phyloP scores from a whole-genome alignment of 2,329 filamentous ascomycete species.

The Neonectria faginata region DNA sequence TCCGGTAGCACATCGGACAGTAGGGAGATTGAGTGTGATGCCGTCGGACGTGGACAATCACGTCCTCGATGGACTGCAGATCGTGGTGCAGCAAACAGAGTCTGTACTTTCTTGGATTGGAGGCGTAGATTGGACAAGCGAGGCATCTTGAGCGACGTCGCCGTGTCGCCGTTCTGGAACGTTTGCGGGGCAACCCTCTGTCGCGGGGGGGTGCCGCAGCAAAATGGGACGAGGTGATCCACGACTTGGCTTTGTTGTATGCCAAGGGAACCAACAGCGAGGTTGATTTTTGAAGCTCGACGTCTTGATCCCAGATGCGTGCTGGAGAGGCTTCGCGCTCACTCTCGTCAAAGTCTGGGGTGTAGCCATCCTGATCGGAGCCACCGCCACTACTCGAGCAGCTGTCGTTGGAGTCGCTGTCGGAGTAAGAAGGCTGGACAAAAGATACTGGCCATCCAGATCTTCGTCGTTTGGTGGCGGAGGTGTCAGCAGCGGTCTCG shows the following conservation, averaged over 20 bases:
- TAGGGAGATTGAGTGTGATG: not conserved
- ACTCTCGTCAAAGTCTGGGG: too few species aligned
- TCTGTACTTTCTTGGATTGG: not conserved
- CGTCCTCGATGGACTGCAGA: not conserved
- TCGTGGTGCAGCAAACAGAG: not conserved
- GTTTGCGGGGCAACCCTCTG: not conserved
- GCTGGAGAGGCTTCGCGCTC: not conserved
- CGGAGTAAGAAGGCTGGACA: too few species aligned
- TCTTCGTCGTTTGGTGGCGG: too few species aligned
- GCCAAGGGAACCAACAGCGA: not conserved
- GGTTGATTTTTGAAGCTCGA: not conserved
- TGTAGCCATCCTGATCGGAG: too few species aligned
- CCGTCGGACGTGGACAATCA: not conserved
- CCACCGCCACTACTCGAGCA: too few species aligned
- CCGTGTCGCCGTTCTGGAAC: not conserved
- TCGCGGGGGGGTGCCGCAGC: not conserved
- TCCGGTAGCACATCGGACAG: not conserved
- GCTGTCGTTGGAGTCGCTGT: too few species aligned
- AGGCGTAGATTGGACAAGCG: not conserved
- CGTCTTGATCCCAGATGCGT: not conserved
- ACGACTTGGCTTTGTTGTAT: not conserved
- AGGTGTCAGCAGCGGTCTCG: too few species aligned
- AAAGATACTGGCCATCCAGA: too few species aligned
- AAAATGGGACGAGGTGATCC: not conserved
- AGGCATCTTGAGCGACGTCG: too few species aligned